phyloP scores from a whole-genome alignment of 495 filamentous ascomycete genomes.

The Copromyces sp. region DNA sequence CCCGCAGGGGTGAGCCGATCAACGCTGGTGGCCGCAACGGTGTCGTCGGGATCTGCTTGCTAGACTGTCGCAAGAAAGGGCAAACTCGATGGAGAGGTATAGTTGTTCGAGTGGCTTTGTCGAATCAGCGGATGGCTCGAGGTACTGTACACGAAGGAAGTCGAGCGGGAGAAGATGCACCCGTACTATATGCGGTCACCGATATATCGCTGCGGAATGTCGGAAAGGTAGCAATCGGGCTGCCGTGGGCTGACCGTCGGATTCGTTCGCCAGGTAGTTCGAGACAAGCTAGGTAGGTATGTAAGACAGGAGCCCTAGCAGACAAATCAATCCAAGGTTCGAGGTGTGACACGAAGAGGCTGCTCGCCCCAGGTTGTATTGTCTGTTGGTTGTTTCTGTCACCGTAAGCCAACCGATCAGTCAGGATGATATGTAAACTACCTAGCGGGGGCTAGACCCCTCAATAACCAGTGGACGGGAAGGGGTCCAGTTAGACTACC shows the following conservation, averaged over 20 bases:
- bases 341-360: background rate
- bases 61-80: background rate
- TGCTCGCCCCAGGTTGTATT: background rate
- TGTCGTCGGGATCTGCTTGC: background rate
- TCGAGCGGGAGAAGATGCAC: background rate
- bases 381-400: background rate
- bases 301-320: background rate
- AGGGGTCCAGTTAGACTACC: background rate
- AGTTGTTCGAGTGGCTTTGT: background rate
- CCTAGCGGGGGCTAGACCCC: background rate
- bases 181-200: background rate
- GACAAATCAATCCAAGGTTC: background rate
- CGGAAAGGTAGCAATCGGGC: background rate
- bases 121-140: background rate
- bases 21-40: background rate
- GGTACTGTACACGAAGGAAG: background rate
- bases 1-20: background rate
- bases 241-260: background rate
- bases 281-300: background rate
- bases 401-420: background rate
- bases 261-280: background rate
- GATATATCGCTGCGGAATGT: background rate
- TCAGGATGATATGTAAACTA: background rate
- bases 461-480: background rate
- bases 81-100: background rate